Conservation (phyloP, 495 filamentous ascomycete species). For the Penicillium tannophilum region DNA sequence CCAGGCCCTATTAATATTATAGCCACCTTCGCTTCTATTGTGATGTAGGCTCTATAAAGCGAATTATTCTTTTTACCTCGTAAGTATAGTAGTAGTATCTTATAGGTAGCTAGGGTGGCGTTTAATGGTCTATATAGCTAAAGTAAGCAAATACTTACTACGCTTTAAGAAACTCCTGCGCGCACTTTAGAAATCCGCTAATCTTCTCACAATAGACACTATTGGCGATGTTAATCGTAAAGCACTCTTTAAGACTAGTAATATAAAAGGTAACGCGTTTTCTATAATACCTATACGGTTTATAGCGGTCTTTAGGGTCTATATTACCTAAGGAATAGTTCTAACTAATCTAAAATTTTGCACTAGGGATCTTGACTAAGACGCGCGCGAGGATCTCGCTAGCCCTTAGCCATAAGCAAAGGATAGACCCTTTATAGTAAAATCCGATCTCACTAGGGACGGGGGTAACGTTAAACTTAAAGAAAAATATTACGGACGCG, state of each 20-base stretch:
- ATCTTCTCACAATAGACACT: background rate
- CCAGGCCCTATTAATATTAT: background rate
- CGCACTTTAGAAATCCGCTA: constrained; percentile 15
- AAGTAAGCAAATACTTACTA: constrained; percentile 12
- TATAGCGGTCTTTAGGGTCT: constrained; percentile 12
- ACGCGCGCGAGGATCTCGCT: background rate
- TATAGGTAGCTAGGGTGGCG: background rate
- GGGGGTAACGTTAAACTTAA: constrained; percentile 22
- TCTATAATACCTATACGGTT: constrained; percentile 14
- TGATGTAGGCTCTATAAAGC: background rate
- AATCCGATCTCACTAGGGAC: constrained; percentile 7
- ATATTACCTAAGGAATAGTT: constrained; percentile 6
- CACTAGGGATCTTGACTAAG: constrained; percentile 3
- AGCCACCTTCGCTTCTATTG: background rate
- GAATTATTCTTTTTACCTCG: background rate
- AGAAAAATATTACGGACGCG: constrained; percentile 20
- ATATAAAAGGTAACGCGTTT: constrained; percentile 11
- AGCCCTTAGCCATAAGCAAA: constrained; percentile 9
- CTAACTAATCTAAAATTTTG: constrained; percentile 1
- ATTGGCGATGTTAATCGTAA: constrained; percentile 3
- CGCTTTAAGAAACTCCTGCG: constrained; percentile 7
- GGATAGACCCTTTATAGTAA: constrained; percentile 16
- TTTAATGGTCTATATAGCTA: constrained; percentile 14
- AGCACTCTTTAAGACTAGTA: constrained; percentile 8
- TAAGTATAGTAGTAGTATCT: background rate